phyloP scores from a whole-genome alignment of 352 stramenopile genomes.

The Pythium oligandrum region DNA sequence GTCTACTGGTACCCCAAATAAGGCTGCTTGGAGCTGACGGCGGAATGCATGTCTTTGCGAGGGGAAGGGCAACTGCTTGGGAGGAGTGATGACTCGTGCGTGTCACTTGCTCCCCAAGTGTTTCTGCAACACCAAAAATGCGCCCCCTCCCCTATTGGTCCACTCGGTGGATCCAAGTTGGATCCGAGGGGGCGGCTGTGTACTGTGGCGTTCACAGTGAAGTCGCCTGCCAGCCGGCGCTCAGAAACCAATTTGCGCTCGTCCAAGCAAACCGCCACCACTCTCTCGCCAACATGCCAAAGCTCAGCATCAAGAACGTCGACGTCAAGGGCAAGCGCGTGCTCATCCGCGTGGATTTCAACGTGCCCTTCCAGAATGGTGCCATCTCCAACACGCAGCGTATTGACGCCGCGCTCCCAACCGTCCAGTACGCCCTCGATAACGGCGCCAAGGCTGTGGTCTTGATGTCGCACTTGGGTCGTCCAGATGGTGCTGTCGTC shows the following conservation, averaged over 20 bases:
- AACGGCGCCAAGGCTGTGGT: conserved; percentile 98
- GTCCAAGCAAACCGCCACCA: conserved; percentile 14
- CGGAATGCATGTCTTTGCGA: too few species aligned
- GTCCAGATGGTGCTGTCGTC: conserved; percentile 92
- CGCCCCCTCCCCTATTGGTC: too few species aligned
- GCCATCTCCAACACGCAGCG: conserved; percentile 98
- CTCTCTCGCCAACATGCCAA: conserved; percentile 51
- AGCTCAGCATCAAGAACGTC: conserved; percentile 90
- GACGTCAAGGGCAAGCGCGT: conserved; percentile 97
- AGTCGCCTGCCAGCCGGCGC: too few species aligned
- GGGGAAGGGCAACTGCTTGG: not conserved
- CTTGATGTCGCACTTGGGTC: conserved; percentile 98
- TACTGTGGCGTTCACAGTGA: too few species aligned
- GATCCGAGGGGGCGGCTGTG: too few species aligned
- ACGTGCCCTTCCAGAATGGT: conserved; percentile 96
- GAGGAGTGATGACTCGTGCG: conserved; percentile 16
- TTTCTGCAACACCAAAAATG: conserved; percentile 16
- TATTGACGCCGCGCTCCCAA: conserved; percentile 95
- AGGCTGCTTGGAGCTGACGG: too few species aligned
- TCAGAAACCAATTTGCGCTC: not conserved
- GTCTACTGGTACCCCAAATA: too few species aligned
- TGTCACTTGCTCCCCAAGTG: conserved; percentile 12
- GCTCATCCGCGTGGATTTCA: conserved; percentile 99
- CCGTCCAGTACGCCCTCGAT: conserved; percentile 95
- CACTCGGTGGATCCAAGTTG: too few species aligned